Percentiles rank a stretch among this genome's conserved stretches.
Conservation (phyloP, 352 stramenopile genomes). For the Pythium utonaiense region DNA sequence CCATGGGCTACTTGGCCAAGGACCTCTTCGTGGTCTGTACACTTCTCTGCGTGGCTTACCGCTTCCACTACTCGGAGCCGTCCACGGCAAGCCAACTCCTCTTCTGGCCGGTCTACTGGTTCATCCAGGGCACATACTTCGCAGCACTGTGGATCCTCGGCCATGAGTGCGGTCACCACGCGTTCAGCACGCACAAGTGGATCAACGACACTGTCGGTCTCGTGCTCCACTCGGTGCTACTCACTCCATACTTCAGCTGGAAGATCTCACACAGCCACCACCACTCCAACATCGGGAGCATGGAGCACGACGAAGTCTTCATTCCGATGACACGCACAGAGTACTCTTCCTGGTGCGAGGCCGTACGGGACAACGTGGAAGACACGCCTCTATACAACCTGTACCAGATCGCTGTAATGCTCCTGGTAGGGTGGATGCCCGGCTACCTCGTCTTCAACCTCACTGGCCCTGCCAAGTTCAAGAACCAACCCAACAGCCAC, state of each 20-base stretch:
- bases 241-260: slow-evolving; percentile 78
- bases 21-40: slow-evolving; percentile 88
- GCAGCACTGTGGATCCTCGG: slow-evolving; percentile 27
- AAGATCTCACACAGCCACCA: slow-evolving; percentile 81
- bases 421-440: slow-evolving; percentile 95
- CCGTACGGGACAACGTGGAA: slow-evolving; percentile 70
- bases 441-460: slow-evolving; percentile 97
- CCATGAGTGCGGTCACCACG: slow-evolving; percentile 76
- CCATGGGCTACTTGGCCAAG: slow-evolving; percentile 88
- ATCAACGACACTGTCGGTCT: slow-evolving; percentile 78
- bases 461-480: slow-evolving; percentile 89
- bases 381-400: slow-evolving; percentile 93
- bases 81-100: slow-evolving; percentile 31
- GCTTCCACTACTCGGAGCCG: slow-evolving; percentile 51
- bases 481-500: slow-evolving; percentile 86
- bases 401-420: slow-evolving; percentile 93
- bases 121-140: slow-evolving; percentile 71
- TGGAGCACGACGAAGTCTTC: slow-evolving; percentile 83
- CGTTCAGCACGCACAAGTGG: slow-evolving; percentile 73
- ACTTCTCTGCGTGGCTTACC: slow-evolving; percentile 86
- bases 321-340: slow-evolving; percentile 80
- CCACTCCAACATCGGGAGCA: slow-evolving; percentile 87
- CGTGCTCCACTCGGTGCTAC: slow-evolving; percentile 76
- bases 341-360: slow-evolving; percentile 37
- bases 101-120: slow-evolving; percentile 94